Percentiles rank a stretch among this genome's conserved stretches.
Conservation (phyloP, 495 filamentous ascomycete species). For the Xylaria palmicola region DNA sequence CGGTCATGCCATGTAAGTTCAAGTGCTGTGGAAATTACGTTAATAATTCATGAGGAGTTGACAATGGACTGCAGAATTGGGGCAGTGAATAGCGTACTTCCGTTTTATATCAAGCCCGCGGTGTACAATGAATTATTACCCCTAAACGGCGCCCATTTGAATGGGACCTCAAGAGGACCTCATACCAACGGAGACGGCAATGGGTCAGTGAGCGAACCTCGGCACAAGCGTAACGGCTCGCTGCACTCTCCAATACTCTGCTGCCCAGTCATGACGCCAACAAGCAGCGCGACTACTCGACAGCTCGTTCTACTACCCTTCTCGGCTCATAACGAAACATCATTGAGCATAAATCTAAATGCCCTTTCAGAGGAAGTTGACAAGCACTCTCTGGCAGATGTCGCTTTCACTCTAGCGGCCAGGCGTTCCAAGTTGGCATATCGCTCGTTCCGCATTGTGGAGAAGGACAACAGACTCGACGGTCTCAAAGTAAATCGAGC, state of each 20-base stretch:
- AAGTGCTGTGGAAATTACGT: background rate
- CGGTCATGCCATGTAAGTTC: constrained; percentile 39
- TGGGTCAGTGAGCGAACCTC: no score
- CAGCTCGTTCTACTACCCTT: constrained; percentile 25
- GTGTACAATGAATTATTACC: no score
- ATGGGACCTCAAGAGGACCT: background rate
- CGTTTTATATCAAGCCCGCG: background rate
- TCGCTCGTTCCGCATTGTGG: constrained; percentile 27
- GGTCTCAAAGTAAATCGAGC: background rate
- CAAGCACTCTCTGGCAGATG: constrained; percentile 26
- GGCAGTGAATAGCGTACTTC: background rate
- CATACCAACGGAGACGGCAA: background rate
- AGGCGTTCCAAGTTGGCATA: constrained; percentile 25
- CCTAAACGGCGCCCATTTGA: no score
- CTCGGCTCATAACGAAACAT: constrained; percentile 31
- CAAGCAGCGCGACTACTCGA: constrained; percentile 1
- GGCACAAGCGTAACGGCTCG: background rate
- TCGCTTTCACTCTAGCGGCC: constrained; percentile 35
- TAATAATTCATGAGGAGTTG: background rate
- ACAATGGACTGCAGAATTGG: constrained; percentile 29
- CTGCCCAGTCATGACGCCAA: background rate
- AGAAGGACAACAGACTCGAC: constrained; percentile 5
- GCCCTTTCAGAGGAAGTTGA: constrained; percentile 21
- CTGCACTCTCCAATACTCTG: background rate
- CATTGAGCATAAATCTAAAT: constrained; percentile 29